These are phyloP conservation scores for Abrus pulchellus DNA, from an alignment of 306 rosid genomes.

Conservation along the genomic window DNA sequence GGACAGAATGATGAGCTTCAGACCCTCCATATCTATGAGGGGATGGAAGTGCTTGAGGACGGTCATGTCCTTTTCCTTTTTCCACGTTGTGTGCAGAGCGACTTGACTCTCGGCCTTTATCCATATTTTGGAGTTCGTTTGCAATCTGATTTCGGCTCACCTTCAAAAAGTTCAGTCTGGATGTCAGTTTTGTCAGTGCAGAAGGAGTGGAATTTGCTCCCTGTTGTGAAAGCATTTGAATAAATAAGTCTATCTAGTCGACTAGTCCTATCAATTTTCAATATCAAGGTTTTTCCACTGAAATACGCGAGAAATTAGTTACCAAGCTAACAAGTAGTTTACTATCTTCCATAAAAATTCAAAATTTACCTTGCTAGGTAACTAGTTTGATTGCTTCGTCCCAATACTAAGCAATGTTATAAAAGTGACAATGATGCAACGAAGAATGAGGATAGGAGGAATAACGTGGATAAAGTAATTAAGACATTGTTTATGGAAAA, in stretches of 20 bases:
- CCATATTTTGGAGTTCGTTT: slow-evolving; percentile 69
- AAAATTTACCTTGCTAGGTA: slow-evolving; percentile 18
- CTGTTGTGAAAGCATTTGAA: slow-evolving; percentile 62
- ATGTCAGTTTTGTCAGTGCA: slow-evolving; percentile 81
- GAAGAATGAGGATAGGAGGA: background rate
- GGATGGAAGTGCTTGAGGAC: slow-evolving; percentile 46
- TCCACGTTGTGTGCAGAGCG: slow-evolving; percentile 49
- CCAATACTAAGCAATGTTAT: slow-evolving; percentile 14
- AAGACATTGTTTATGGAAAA: background rate
- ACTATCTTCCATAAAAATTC: slow-evolving; percentile 2
- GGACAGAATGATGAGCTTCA: slow-evolving; percentile 39
- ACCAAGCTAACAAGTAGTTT: background rate
- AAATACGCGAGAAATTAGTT: slow-evolving; percentile 17
- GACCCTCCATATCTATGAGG: slow-evolving; percentile 49
- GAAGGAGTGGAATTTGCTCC: slow-evolving; percentile 64
- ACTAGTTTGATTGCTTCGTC: slow-evolving; percentile 23
- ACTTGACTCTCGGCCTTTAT: slow-evolving; percentile 58
- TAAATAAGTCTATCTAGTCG: slow-evolving; percentile 48
- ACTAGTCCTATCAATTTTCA: slow-evolving; percentile 40
- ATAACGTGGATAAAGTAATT: background rate
- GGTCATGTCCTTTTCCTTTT: slow-evolving; percentile 60
- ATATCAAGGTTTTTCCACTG: slow-evolving; percentile 18
- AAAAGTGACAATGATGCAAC: background rate
- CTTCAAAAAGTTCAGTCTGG: slow-evolving; percentile 85
- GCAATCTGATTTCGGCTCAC: slow-evolving; percentile 69